These are phyloP conservation scores for Lasiodiplodia citricola DNA, from an alignment of 2,329 filamentous ascomycete genomes.

Conservation along the genomic window DNA sequence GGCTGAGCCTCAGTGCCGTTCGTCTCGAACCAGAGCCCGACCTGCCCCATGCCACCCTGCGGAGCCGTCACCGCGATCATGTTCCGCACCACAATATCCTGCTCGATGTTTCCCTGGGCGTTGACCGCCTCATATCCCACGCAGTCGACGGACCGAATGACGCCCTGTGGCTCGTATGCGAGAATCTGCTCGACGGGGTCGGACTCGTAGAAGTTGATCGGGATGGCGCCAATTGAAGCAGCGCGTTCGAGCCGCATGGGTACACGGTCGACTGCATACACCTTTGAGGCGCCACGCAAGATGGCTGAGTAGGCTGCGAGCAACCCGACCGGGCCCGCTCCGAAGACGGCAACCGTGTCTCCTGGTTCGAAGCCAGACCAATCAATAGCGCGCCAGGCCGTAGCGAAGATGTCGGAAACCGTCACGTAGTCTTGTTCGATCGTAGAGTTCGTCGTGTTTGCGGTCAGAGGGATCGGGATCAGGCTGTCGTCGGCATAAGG, in stretches of 20 bases:
- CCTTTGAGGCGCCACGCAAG: constrained; percentile 29
- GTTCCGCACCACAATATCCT: constrained; percentile 35
- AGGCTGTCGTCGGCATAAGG: constrained; percentile 27
- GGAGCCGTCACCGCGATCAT: constrained; percentile 32
- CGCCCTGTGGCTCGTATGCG: constrained; percentile 28
- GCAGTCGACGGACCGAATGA: constrained; percentile 28
- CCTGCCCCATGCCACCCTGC: constrained; percentile 36
- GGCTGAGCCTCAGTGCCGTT: not conserved
- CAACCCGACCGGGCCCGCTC: constrained; percentile 30
- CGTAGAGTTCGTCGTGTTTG: not conserved
- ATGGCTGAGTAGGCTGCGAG: constrained; percentile 30
- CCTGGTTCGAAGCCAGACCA: constrained; percentile 48
- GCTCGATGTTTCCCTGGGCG: constrained; percentile 28
- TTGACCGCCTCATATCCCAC: constrained; percentile 30
- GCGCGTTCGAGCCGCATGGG: constrained; percentile 29
- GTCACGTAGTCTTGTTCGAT: constrained; percentile 33
- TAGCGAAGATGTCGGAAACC: constrained; percentile 47
- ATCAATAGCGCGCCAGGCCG: constrained; percentile 46
- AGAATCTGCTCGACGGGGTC: constrained; percentile 30
- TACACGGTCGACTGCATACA: constrained; percentile 31
- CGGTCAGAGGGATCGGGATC: constrained; percentile 2
- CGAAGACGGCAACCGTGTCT: constrained; percentile 31
- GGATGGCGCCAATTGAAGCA: constrained; percentile 28
- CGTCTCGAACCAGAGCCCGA: constrained; percentile 32
- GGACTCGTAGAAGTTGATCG: constrained; percentile 29